phyloP scores from a whole-genome alignment of 768 basidiomycete genomes.

The Russula sp. region DNA sequence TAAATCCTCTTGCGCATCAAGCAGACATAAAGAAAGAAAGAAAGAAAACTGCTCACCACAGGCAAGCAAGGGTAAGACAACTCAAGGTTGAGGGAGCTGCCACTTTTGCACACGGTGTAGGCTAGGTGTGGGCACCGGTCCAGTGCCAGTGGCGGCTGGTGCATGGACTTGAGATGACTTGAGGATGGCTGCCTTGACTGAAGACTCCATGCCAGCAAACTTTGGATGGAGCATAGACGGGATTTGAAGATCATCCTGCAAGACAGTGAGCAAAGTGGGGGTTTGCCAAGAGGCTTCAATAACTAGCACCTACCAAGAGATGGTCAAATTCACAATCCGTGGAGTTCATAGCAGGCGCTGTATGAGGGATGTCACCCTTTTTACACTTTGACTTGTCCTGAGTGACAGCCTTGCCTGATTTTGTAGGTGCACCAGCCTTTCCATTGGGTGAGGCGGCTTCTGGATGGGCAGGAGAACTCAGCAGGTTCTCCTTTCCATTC shows the following conservation, averaged over 20 bases:
- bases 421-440: constrained; percentile 24
- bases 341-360: constrained; percentile 31
- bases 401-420: constrained; percentile 31
- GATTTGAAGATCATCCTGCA: constrained; percentile 84
- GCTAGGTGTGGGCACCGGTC: constrained; percentile 45
- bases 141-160: constrained; percentile 23
- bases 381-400: constrained; percentile 37
- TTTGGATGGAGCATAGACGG: constrained; percentile 71
- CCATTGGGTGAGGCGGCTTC: constrained; percentile 25
- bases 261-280: too few species aligned
- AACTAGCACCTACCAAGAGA: constrained; percentile 52
- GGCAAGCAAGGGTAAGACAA: too few species aligned
- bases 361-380: constrained; percentile 25
- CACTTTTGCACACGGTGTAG: constrained; percentile 68
- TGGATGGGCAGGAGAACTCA: constrained; percentile 22
- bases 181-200: constrained; percentile 88
- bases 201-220: constrained; percentile 70
- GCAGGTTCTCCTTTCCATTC: constrained; percentile 61
- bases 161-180: constrained; percentile 61
- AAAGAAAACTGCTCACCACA: too few species aligned
- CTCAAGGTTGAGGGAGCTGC: constrained; percentile 53
- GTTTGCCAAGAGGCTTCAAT: background rate
- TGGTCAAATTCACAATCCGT: constrained; percentile 73
- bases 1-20: constrained; percentile 31
- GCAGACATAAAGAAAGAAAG: too few species aligned